Conservation (phyloP, 495 filamentous ascomycete genomes). For the Penicillium simplicissimum region DNA sequence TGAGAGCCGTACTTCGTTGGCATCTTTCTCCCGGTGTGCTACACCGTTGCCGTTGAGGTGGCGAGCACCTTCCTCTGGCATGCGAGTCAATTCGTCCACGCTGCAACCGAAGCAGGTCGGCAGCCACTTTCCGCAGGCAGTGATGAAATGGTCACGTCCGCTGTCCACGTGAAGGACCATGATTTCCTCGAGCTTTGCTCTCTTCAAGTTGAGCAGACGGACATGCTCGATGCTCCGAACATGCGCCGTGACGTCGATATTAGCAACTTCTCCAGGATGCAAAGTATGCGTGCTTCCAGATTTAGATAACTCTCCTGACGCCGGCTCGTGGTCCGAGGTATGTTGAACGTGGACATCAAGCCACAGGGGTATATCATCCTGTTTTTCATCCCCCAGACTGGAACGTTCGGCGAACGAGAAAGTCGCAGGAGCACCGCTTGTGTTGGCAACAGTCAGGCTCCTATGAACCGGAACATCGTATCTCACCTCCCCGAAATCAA, state of each 20-base stretch:
- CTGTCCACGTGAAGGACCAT: conserved; percentile 82
- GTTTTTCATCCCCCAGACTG: conserved; percentile 44
- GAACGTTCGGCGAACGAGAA: conserved; percentile 75
- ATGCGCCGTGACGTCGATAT: conserved; percentile 62
- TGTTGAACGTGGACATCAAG: conserved; percentile 62
- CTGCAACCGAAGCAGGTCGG: conserved; percentile 82
- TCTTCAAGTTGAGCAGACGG: conserved; percentile 68
- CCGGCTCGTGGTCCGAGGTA: conserved; percentile 33
- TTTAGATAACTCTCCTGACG: conserved; percentile 30
- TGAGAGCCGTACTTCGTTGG: conserved; percentile 60
- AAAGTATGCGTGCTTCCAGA: conserved; percentile 56
- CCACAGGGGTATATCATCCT: conserved; percentile 59
- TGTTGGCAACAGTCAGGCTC: conserved; percentile 85
- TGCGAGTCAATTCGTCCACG: conserved; percentile 76
- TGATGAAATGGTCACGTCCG: conserved; percentile 90
- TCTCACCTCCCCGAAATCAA: conserved; percentile 75
- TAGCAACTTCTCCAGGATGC: conserved; percentile 79
- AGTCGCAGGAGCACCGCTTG: conserved; percentile 72
- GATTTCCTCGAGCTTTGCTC: conserved; percentile 73
- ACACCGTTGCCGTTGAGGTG: conserved; percentile 39
- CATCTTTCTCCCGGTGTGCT: conserved; percentile 32
- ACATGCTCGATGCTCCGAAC: conserved; percentile 65
- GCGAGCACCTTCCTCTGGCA: conserved; percentile 75
- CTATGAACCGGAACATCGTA: conserved; percentile 65
- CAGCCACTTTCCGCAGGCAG: conserved; percentile 73